Evolutionary conservation across 257 asterid species (phyloP), one percentile per base, ranked within the genome.

Genomic region (Phtheirospermum japonicum): DNA sequence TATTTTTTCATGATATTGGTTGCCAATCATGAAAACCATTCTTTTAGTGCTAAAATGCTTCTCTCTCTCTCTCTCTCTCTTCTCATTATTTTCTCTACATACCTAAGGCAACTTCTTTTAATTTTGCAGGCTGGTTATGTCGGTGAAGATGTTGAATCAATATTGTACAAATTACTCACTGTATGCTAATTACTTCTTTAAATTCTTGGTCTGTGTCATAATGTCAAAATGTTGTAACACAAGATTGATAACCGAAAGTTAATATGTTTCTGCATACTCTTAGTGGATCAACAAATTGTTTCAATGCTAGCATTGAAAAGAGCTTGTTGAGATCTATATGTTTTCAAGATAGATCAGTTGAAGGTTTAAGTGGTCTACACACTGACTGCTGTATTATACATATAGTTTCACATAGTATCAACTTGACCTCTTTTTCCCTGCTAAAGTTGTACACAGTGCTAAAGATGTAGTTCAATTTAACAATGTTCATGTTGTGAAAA

Each of bases 81-180:
- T 23, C 45, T 60, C 64, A 40, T 52, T 58, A 51, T 54, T 56
- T 59, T 61, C 50, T 55, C 43, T 26, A 18, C 53, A 33, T 33
- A 71, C 58, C 71, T 71, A 33, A 59, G 60, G 32, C 64, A 54
- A 28, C 18, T 43, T 59, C 68, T 67, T 49, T 17, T 16, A 60
- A 49, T 77, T 52, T 74, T 72, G 71, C 92, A 90, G 97, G 97
- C 97, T 71, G 97, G 97, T 67, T 90, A 90, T 55, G 97, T 90
- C 60, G 97, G 97, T 40, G 97, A 90, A 85, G 97, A 90, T 67
- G 97, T 90, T 52, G 97, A 87, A 79, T 87, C 97, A 60, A 90
- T 90, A 81, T 73, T 90, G 79, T 79, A 87, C 83, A 90, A 90
- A 78, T 71, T 90, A 68, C 95, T 90, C 61, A 68, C 69, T 76